Conservation (phyloP, 2,329 filamentous ascomycete species). For the Zymoseptoria crescenta region DNA sequence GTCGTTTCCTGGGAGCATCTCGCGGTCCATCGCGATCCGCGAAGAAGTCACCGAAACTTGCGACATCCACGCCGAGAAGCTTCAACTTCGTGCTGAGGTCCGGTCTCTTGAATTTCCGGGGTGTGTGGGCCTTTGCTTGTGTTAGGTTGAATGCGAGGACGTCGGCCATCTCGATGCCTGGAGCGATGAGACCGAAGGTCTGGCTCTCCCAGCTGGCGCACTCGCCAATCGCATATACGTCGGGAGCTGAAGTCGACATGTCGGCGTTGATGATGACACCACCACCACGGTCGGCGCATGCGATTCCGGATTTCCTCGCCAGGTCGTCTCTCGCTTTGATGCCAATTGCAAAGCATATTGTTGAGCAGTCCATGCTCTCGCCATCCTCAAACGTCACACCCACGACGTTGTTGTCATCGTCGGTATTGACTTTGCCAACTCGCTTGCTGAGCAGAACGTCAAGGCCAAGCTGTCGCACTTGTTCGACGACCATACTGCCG, state of each 20-base stretch:
- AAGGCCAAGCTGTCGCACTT: slow-evolving; percentile 68
- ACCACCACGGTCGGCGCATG: slow-evolving; percentile 63
- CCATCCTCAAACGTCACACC: slow-evolving; percentile 77
- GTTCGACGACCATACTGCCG: slow-evolving; percentile 71
- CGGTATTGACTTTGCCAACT: slow-evolving; percentile 63
- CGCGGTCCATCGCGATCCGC: slow-evolving; percentile 78
- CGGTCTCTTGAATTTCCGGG: slow-evolving; percentile 66
- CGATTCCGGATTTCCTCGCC: slow-evolving; percentile 60
- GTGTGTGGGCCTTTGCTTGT: slow-evolving; percentile 64
- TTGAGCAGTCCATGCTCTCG: slow-evolving; percentile 66
- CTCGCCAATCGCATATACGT: slow-evolving; percentile 83
- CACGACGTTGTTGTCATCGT: slow-evolving; percentile 58
- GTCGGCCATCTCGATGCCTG: slow-evolving; percentile 87
- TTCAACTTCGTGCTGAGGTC: slow-evolving; percentile 90
- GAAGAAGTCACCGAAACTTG: slow-evolving; percentile 90
- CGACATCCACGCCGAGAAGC: slow-evolving; percentile 80
- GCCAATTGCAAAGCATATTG: slow-evolving; percentile 84
- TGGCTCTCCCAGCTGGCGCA: slow-evolving; percentile 84
- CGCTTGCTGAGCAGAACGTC: slow-evolving; percentile 72
- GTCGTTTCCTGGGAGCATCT: slow-evolving; percentile 55
- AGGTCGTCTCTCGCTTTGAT: slow-evolving; percentile 75
- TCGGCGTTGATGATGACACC: slow-evolving; percentile 64
- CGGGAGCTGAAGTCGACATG: slow-evolving; percentile 60
- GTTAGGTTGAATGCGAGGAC: slow-evolving; percentile 87
- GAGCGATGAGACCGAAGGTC: slow-evolving; percentile 81